Base-by-base conservation (phyloP, 2,329 filamentous ascomycete genomes). In the Penicillium sp. region DNA sequence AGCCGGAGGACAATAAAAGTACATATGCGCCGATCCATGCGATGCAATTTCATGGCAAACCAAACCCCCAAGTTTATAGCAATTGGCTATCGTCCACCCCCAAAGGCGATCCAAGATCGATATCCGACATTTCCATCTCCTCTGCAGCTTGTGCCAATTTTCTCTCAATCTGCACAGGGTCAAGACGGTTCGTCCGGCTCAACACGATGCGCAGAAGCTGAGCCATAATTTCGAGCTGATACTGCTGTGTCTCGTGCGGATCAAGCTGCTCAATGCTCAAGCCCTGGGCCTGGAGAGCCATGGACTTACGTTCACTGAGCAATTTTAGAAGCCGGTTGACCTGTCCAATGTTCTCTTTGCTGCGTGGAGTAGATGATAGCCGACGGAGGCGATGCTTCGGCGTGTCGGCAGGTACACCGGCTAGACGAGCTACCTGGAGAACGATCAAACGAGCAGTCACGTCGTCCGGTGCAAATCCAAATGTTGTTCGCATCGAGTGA, bases 401-500 rank as follows among this genome's bases (percentile, higher is more conserved):
- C 54, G 69, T 66, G 37, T 69, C 57, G 49, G 67, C 41, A 42
- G 71, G 70, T 6, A 71, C 71, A n/a, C 68, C 69, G 14, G 74
- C 70, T 43, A 77, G 67, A 4, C 79, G 75, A 18, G 80, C 75
- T 41, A 83, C 70, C 60, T 81, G 78, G 35, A 82, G 70, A 27
- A 81, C 68, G 53, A 83, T 71, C 59, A 78, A 71, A 14, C 77
- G 77, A 22, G 72, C 75, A 11, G 79, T 81, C 22, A 72, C 70
- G 49, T 77, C 72, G 52, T 77, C 76, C 0, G 81, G 81, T 48
- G 72, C 74, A 49, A 76, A 71, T 29, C 72, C 69, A 53, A 82
- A 83, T 5, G 65, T 61, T 18, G 72, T 59, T 46, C 73, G 72
- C 65, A 83, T 64, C 1, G 76, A 75, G 50, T 76, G 72, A 12